Conservation (phyloP, 352 stramenopile species). For the Globisporangium cystogenes region DNA sequence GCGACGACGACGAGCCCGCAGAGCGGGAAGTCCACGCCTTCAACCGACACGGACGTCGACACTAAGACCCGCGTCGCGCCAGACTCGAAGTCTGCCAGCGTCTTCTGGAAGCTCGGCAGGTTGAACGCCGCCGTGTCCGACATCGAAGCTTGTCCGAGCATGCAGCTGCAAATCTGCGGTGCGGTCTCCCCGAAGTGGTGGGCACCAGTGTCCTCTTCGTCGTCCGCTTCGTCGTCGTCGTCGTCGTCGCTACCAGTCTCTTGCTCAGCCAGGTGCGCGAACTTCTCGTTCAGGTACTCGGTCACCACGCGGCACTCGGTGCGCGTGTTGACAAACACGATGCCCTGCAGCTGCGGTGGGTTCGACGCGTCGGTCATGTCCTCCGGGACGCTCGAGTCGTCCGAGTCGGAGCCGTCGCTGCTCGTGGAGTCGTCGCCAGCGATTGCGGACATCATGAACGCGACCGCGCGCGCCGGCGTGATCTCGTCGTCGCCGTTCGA, state of each 20-base stretch:
- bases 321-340: conserved; percentile 84
- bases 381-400: not conserved
- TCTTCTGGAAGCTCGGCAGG: conserved; percentile 52
- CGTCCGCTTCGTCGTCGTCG: conserved; percentile 12
- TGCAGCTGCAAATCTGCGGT: conserved; percentile 37
- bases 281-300: conserved; percentile 73
- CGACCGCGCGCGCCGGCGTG: not conserved
- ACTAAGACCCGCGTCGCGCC: conserved; percentile 53
- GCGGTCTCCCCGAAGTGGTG: not conserved
- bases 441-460: conserved; percentile 7
- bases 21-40: conserved; percentile 78
- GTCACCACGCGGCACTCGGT: conserved; percentile 71
- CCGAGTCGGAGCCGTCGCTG: not conserved
- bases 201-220: not conserved
- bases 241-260: conserved; percentile 12
- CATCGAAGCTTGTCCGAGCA: conserved; percentile 46
- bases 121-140: conserved; percentile 57
- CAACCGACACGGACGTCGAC: conserved; percentile 71
- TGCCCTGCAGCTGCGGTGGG: conserved; percentile 41
- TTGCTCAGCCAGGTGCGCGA: conserved; percentile 10
- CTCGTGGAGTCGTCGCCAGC: not conserved
- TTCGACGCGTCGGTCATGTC: not conserved
- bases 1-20: conserved; percentile 65
- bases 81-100: conserved; percentile 47
- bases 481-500: not conserved